These are phyloP conservation scores for Cordyceps militaris DNA, from an alignment of 2,329 filamentous ascomycete genomes.

Conservation along the genomic window DNA sequence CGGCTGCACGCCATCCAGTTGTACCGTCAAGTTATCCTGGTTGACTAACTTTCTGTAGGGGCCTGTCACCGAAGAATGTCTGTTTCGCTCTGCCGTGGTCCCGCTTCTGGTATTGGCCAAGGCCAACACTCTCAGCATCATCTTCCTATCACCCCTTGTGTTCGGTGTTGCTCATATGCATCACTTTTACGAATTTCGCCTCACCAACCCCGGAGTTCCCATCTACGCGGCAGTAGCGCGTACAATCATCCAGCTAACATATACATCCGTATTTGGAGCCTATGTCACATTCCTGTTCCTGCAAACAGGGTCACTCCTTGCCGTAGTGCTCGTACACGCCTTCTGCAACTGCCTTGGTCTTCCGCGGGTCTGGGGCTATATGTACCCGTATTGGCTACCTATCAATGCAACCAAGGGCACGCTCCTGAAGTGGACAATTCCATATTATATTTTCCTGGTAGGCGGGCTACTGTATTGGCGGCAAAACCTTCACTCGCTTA, in stretches of 20 bases:
- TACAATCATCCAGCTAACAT: conserved; percentile 76
- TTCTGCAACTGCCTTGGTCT: conserved; percentile 94
- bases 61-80: conserved; percentile 84
- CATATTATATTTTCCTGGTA: conserved; percentile 73
- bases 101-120: conserved; percentile 72
- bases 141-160: conserved; percentile 78
- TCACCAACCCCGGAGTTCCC: conserved; percentile 68
- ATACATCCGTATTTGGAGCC: conserved; percentile 89
- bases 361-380: conserved; percentile 74
- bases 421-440: conserved; percentile 55
- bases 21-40: neutral
- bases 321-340: conserved; percentile 68
- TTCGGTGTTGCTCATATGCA: conserved; percentile 93
- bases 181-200: conserved; percentile 89
- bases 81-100: conserved; percentile 83
- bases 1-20: neutral
- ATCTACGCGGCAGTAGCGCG: conserved; percentile 57
- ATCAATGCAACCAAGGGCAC: conserved; percentile 18
- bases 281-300: conserved; percentile 87
- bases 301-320: conserved; percentile 72
- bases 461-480: conserved; percentile 67
- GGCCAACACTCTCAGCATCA: conserved; percentile 48
- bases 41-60: conserved; percentile 42
- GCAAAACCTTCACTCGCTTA: conserved; percentile 62
- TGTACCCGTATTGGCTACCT: conserved; percentile 47